Conservation (phyloP, 1,139 yeast species). For the Pneumocystis wakefieldiae region DNA sequence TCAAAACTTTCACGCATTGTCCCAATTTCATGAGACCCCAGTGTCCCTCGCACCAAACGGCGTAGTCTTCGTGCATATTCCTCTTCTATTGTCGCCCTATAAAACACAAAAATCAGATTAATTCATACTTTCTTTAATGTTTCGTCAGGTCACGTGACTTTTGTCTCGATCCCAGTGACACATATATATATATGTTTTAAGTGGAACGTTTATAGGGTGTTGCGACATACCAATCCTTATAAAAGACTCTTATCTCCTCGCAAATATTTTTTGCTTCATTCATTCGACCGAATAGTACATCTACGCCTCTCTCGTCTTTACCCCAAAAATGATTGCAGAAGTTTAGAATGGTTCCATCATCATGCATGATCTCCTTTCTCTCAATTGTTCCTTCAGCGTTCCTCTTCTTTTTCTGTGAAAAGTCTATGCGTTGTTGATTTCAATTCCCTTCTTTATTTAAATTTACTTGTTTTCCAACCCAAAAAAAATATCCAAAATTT, state of each 20-base stretch:
- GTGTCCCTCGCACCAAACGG: constrained; percentile 33
- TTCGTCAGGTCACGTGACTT: no score
- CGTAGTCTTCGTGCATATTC: constrained; percentile 43
- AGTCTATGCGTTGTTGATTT: neutral
- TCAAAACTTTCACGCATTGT: constrained; percentile 47
- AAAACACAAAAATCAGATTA: neutral
- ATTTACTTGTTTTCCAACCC: neutral
- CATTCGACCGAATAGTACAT: constrained; percentile 38
- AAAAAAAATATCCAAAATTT: neutral
- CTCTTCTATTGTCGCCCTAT: constrained; percentile 45
- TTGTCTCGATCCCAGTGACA: no score
- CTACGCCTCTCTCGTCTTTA: constrained; percentile 12
- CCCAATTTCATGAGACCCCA: constrained; percentile 50
- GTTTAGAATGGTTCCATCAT: neutral
- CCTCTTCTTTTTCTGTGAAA: neutral
- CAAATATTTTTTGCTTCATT: constrained; percentile 38
- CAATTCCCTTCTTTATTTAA: neutral
- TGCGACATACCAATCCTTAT: constrained; percentile 26
- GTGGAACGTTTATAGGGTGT: no score
- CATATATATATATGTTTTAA: no score
- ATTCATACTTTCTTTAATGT: neutral
- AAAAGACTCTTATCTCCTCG: constrained; percentile 31
- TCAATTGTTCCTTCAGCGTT: neutral
- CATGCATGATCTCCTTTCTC: neutral
- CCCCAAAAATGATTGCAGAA: constrained; percentile 9